Conservation (phyloP, 805 yeast genomes). For the Kuraishia hungarica region DNA sequence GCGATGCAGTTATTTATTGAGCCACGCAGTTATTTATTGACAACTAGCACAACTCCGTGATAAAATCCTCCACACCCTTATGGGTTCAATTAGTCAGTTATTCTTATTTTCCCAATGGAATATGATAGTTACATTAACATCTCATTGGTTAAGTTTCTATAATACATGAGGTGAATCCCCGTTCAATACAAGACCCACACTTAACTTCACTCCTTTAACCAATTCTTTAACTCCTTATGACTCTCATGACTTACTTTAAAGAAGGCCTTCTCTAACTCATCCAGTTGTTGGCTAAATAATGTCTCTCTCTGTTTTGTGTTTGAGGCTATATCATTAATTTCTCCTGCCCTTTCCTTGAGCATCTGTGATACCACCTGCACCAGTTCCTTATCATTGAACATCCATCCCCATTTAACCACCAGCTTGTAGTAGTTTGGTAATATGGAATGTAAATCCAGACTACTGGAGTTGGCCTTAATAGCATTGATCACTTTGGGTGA, state of each 20-base stretch:
- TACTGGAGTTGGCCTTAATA: slow-evolving; percentile 60
- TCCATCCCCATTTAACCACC: slow-evolving; percentile 67
- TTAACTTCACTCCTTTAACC: slow-evolving; percentile 21
- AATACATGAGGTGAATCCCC: too few relatives aligned
- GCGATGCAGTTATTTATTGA: too few relatives aligned
- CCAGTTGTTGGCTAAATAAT: slow-evolving; percentile 57
- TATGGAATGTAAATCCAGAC: slow-evolving; percentile 60
- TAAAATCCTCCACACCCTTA: too few relatives aligned
- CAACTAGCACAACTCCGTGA: too few relatives aligned
- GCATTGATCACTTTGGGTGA: slow-evolving; percentile 66
- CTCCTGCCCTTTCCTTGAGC: slow-evolving; percentile 57
- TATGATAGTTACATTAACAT: too few relatives aligned
- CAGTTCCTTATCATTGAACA: slow-evolving; percentile 61
- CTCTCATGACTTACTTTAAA: slow-evolving; percentile 47
- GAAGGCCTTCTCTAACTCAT: slow-evolving; percentile 63
- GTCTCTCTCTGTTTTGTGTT: slow-evolving; percentile 32
- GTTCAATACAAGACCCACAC: too few relatives aligned
- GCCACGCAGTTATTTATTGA: too few relatives aligned
- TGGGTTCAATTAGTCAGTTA: too few relatives aligned
- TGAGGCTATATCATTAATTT: slow-evolving; percentile 54
- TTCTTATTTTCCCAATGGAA: too few relatives aligned
- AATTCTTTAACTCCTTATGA: slow-evolving; percentile 31
- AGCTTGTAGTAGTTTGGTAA: slow-evolving; percentile 61
- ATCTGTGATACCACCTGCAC: slow-evolving; percentile 37
- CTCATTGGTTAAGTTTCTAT: too few relatives aligned